These are phyloP conservation scores for Tuber magnatum DNA, from an alignment of 495 filamentous ascomycete species.

Conservation along the genomic window DNA sequence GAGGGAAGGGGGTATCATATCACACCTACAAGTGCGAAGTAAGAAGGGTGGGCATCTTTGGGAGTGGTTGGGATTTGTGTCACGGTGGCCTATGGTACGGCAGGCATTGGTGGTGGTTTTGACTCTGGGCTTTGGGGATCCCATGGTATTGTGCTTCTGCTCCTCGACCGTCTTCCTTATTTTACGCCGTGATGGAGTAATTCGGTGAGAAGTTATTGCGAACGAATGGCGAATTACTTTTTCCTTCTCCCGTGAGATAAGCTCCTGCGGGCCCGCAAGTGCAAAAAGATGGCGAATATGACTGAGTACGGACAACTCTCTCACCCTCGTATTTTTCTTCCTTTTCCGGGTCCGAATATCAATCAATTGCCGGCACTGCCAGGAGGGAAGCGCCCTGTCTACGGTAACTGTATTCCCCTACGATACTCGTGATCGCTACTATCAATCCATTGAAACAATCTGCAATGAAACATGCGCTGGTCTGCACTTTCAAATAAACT, in stretches of 20 bases:
- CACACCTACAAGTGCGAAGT: neutral
- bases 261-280: neutral
- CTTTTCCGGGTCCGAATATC: neutral
- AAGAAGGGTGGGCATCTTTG: neutral
- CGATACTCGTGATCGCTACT: neutral
- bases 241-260: neutral
- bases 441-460: neutral
- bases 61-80: neutral
- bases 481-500: neutral
- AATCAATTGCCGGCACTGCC: neutral
- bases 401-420: neutral
- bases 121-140: neutral
- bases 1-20: neutral
- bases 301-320: neutral
- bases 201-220: constrained; percentile 1
- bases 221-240: neutral
- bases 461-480: neutral
- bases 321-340: neutral
- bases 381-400: neutral
- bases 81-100: neutral
- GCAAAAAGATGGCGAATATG: neutral
- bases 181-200: neutral
- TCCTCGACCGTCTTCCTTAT: neutral
- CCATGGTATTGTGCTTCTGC: neutral
- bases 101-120: neutral